These are phyloP conservation scores for Neostapfia colusana DNA, from an alignment of 176 grass and related monocot species.

Conservation along the genomic window DNA sequence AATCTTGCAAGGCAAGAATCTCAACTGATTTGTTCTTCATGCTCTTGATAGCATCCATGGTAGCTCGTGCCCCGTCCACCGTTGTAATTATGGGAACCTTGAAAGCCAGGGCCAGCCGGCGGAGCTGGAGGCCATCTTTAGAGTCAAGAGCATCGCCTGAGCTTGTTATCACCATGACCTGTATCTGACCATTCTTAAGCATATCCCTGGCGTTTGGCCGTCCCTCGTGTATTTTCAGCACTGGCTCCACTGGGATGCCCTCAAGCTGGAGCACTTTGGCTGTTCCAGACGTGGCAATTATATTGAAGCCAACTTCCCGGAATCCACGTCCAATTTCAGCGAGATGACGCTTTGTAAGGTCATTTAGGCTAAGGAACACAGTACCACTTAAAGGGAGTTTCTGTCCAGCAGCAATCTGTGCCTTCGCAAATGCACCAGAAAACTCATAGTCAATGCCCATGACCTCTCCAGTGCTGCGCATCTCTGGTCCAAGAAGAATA, in stretches of 20 bases:
- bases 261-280: conserved; percentile 82
- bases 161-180: conserved; percentile 96
- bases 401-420: conserved; percentile 98
- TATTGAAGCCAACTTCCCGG: conserved; percentile 74
- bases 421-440: conserved; percentile 90
- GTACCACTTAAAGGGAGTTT: conserved; percentile 69
- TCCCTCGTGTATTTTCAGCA: conserved; percentile 94
- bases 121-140: conserved; percentile 79
- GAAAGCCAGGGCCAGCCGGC: conserved; percentile 79
- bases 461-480: conserved; percentile 97
- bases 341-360: conserved; percentile 85
- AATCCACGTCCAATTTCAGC: conserved; percentile 72
- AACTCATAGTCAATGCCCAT: conserved; percentile 97
- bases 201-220: conserved; percentile 86
- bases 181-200: conserved; percentile 89
- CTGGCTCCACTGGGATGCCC: conserved; percentile 72
- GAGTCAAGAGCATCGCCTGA: conserved; percentile 84
- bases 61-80: conserved; percentile 84
- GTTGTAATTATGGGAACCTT: conserved; percentile 95
- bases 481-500: conserved; percentile 96
- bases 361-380: conserved; percentile 88
- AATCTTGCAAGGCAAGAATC: conserved; percentile 88
- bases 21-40: conserved; percentile 76
- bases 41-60: conserved; percentile 83
- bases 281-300: conserved; percentile 86